Percentiles rank a stretch among this genome's conserved stretches.
These are phyloP conservation scores for Sanghuangporus sanghuang DNA, from an alignment of 1,284 basidiomycete species.

Conservation along the genomic window DNA sequence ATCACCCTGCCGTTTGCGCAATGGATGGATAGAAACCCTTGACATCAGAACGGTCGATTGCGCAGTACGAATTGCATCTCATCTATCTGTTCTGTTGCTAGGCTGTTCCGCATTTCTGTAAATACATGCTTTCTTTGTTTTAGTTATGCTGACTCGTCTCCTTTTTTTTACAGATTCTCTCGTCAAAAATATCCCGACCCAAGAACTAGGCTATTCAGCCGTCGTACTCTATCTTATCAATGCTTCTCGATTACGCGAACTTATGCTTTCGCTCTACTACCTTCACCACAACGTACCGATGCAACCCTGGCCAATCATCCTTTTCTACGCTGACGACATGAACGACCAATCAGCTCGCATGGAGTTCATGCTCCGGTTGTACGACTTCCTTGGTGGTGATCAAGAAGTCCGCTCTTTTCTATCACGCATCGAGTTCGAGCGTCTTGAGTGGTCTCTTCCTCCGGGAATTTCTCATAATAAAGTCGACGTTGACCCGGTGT, in stretches of 20 bases:
- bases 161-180: not conserved
- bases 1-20: not conserved
- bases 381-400: conserved; percentile 6
- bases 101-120: not conserved
- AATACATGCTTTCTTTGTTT: not conserved
- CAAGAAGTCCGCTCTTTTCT: not conserved
- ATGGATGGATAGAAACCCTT: not conserved
- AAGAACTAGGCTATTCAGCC: not conserved
- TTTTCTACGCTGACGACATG: conserved; percentile 6
- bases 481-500: conserved; percentile 1
- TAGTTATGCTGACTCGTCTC: not conserved
- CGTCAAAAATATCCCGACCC: not conserved
- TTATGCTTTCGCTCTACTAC: conserved; percentile 1
- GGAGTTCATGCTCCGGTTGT: not conserved
- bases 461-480: not conserved
- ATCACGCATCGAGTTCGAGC: not conserved
- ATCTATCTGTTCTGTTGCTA: too few species aligned
- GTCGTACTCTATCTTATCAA: conserved; percentile 5
- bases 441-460: conserved; percentile 1
- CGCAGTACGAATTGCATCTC: too few species aligned
- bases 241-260: not conserved
- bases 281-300: not conserved
- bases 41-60: too few species aligned
- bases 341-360: not conserved
- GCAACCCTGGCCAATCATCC: conserved; percentile 4